phyloP scores from a whole-genome alignment of 1,284 basidiomycete species.

The Heterobasidion occidentale region DNA sequence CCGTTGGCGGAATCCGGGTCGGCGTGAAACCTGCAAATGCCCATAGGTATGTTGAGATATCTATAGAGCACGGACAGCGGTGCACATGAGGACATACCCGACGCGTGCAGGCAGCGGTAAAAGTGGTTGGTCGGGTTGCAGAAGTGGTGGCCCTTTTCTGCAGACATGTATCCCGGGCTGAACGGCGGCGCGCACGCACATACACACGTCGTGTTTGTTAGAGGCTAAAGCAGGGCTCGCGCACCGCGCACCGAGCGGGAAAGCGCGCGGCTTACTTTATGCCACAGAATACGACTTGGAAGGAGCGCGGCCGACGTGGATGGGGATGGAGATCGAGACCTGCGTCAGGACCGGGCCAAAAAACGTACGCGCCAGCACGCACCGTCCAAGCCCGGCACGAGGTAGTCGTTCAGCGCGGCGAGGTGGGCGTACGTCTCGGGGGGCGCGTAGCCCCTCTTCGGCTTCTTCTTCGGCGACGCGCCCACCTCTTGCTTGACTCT shows the following conservation, averaged over 20 bases:
- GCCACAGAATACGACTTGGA: slow-evolving; percentile 54
- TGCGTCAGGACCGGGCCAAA: too few species aligned
- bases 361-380: slow-evolving; percentile 4
- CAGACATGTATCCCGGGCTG: slow-evolving; percentile 33
- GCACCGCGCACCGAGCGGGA: neutral
- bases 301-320: slow-evolving; percentile 1
- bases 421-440: slow-evolving; percentile 42
- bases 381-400: slow-evolving; percentile 38
- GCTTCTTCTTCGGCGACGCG: neutral
- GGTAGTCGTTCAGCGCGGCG: slow-evolving; percentile 30
- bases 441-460: slow-evolving; percentile 33
- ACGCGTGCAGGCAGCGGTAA: slow-evolving; percentile 33
- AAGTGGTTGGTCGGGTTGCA: slow-evolving; percentile 47
- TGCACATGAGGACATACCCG: slow-evolving; percentile 6
- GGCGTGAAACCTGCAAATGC: slow-evolving; percentile 39
- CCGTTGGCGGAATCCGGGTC: slow-evolving; percentile 31
- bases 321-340: neutral
- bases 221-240: neutral
- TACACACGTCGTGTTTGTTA: too few species aligned
- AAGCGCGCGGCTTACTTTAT: slow-evolving; percentile 43
- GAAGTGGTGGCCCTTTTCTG: slow-evolving; percentile 40
- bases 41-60: neutral
- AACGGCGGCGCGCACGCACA: neutral
- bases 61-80: too few species aligned
- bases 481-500: neutral